A percentile compares a stretch with the other conserved stretches of the same genome.
phyloP scores from a whole-genome alignment of 305 asterid species.

The Fraxinus baroniana region DNA sequence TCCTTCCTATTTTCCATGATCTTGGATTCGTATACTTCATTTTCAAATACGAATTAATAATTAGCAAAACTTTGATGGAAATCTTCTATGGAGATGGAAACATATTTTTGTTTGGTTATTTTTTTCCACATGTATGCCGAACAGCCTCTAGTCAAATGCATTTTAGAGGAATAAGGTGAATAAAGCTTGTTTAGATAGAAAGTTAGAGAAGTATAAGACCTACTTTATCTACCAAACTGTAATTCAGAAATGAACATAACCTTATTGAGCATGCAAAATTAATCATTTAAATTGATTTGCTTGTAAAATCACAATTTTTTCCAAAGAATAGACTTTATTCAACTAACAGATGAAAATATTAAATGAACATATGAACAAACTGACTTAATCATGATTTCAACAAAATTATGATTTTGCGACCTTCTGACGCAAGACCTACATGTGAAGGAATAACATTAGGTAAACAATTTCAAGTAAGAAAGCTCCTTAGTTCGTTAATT shows the following conservation, averaged over 20 bases:
- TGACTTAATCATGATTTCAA: not conserved
- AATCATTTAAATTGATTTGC: not conserved
- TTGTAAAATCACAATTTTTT: not conserved
- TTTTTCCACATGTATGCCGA: not conserved
- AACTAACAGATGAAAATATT: not conserved
- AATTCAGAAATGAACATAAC: not conserved
- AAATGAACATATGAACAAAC: not conserved
- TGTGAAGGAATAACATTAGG: not conserved
- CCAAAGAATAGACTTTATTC: not conserved
- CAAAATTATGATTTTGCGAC: not conserved
- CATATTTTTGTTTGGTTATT: not conserved
- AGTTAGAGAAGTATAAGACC: not conserved
- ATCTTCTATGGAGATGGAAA: not conserved
- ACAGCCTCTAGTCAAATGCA: not conserved
- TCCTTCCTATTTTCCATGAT: slow-evolving; percentile 5
- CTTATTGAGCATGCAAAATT: not conserved
- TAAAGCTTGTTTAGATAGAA: not conserved
- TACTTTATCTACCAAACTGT: not conserved
- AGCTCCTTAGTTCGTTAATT: not conserved
- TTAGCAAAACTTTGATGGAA: not conserved
- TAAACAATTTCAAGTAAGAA: not conserved
- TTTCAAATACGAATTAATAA: slow-evolving; percentile 1
- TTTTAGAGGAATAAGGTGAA: slow-evolving; percentile 20
- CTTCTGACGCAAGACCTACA: not conserved
- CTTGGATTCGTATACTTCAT: slow-evolving; percentile 5